Percentiles rank a stretch among this genome's conserved stretches.
phyloP scores from a whole-genome alignment of 257 asterid species.

The Penstemon davidsonii region DNA sequence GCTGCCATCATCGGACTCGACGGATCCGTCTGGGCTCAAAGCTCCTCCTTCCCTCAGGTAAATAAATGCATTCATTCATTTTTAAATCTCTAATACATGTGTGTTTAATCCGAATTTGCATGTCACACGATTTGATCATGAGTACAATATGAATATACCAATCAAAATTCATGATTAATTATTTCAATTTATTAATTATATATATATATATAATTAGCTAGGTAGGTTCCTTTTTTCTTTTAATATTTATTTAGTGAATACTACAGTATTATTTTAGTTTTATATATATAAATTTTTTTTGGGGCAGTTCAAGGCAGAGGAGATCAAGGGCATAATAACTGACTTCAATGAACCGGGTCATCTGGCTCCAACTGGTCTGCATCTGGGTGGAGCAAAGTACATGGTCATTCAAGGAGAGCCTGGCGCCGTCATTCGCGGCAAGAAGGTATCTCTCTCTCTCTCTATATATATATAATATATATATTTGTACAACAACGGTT shows the following conservation, averaged over 20 bases:
- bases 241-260: background rate
- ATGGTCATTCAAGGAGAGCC: conserved; percentile 73
- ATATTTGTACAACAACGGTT: background rate
- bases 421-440: conserved; percentile 59
- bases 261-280: too few relatives aligned
- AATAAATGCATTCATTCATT: too few relatives aligned
- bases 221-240: background rate
- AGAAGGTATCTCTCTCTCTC: conserved; percentile 41
- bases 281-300: background rate
- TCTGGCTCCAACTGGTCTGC: conserved; percentile 55
- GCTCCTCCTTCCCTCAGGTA: conserved; percentile 57
- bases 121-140: background rate
- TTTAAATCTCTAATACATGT: background rate
- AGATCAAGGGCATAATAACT: conserved; percentile 42
- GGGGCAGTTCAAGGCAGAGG: conserved; percentile 45
- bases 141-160: background rate
- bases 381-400: conserved; percentile 47
- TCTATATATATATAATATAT: background rate
- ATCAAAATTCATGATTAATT: background rate
- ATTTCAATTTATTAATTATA: background rate
- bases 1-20: conserved; percentile 64
- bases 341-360: conserved; percentile 59
- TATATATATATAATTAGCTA: background rate
- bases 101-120: background rate
- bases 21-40: conserved; percentile 61